A percentile compares a stretch with the other conserved stretches of the same genome.
phyloP scores from a whole-genome alignment of 345 rosid genomes.

The Populus ilicifolia region DNA sequence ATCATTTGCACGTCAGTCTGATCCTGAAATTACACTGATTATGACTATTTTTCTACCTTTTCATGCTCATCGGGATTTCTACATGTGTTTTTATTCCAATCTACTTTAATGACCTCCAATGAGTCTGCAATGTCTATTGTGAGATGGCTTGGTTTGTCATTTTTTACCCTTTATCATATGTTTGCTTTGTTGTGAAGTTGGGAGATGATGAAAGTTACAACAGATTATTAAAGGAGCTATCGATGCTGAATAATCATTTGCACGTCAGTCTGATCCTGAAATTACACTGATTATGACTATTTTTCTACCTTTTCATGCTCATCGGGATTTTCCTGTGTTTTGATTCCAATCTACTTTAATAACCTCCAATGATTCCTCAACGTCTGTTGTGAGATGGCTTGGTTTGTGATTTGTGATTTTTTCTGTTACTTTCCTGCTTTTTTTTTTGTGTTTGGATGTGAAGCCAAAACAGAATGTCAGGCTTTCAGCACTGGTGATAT shows the following conservation, averaged over 20 bases:
- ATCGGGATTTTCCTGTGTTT: too few relatives aligned
- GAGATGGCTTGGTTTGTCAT: neutral
- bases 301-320: neutral
- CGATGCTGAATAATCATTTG: constrained; percentile 47
- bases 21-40: constrained; percentile 25
- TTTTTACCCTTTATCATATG: too few relatives aligned
- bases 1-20: constrained; percentile 63
- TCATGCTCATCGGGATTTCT: neutral
- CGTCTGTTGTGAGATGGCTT: neutral
- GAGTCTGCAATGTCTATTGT: neutral
- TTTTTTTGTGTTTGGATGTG: constrained; percentile 13
- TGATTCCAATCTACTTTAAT: too few relatives aligned
- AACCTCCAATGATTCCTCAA: neutral
- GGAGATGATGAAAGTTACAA: neutral
- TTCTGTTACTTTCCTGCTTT: neutral
- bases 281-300: neutral
- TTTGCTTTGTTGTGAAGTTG: too few relatives aligned
- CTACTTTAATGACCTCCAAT: neutral
- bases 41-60: neutral
- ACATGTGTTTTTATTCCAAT: too few relatives aligned
- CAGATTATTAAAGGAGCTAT: constrained; percentile 36
- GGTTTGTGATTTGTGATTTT: neutral
- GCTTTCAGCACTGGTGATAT: constrained; percentile 25
- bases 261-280: constrained; percentile 67
- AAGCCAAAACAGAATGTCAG: constrained; percentile 14